Conservation (phyloP, 1,284 basidiomycete genomes). For the Cerioporus squamosus region DNA sequence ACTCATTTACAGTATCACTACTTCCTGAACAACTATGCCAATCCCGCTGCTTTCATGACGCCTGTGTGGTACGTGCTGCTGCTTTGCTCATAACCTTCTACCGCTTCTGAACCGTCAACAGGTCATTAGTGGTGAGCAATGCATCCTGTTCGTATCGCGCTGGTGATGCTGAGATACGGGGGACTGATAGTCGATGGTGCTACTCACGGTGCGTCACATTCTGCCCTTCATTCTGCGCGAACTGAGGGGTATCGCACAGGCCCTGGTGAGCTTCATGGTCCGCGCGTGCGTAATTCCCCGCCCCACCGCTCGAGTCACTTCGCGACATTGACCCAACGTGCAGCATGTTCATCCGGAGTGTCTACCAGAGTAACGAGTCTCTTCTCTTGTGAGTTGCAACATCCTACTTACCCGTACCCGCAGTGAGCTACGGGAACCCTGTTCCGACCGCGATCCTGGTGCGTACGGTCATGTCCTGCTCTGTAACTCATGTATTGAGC, state of each 20-base stretch:
- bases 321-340: no score
- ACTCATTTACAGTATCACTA: conserved; percentile 24
- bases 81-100: neutral
- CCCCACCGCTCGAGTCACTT: neutral
- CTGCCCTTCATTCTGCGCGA: neutral
- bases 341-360: conserved; percentile 25
- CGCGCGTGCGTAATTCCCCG: neutral
- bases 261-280: conserved; percentile 12
- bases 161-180: neutral
- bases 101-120: neutral
- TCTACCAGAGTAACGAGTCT: conserved; percentile 23
- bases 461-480: neutral
- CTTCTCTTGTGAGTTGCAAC: neutral
- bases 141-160: neutral
- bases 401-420: neutral
- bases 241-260: neutral
- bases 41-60: conserved; percentile 8
- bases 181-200: neutral
- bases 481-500: no score
- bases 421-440: conserved; percentile 26
- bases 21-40: conserved; percentile 20
- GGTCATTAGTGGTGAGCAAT: conserved; percentile 25
- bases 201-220: conserved; percentile 1
- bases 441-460: conserved; percentile 19
- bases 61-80: conserved; percentile 19